Evolutionary conservation across 2,329 filamentous ascomycete species (phyloP).

Genomic region (Colletotrichum caudatum): DNA sequence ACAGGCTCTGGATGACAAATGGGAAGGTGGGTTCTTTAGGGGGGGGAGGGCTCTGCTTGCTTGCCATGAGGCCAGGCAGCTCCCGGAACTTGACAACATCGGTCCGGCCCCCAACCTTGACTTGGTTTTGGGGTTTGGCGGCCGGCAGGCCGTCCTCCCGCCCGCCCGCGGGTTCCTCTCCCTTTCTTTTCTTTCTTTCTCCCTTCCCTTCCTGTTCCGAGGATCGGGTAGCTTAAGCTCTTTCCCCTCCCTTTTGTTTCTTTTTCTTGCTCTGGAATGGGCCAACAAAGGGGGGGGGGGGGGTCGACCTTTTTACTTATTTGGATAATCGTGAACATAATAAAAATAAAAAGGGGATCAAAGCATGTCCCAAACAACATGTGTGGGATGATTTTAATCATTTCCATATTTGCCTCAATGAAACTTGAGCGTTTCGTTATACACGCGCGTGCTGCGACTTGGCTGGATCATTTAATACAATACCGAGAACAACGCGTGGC

Average conservation of each 20-base stretch:
- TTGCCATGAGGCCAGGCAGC: conserved; percentile 9
- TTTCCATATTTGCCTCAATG: too few relatives aligned
- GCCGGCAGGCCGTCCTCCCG: conserved; percentile 1
- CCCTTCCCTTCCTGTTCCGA: not conserved
- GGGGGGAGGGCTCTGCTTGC: not conserved
- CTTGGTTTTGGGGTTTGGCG: conserved; percentile 6
- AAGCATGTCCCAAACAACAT: not conserved
- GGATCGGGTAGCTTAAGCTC: not conserved
- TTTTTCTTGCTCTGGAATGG: not conserved
- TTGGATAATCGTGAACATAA: not conserved
- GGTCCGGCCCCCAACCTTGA: conserved; percentile 22
- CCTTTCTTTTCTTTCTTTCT: not conserved
- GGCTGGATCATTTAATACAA: not conserved
- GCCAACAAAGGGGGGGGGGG: not conserved
- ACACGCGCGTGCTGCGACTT: not conserved
- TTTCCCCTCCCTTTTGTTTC: not conserved
- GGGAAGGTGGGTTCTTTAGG: not conserved
- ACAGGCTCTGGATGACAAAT: not conserved
- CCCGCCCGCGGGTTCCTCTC: not conserved
- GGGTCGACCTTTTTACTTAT: not conserved
- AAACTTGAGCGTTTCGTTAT: not conserved
- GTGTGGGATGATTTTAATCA: not conserved
- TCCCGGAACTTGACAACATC: conserved; percentile 27
- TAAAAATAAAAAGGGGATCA: not conserved
- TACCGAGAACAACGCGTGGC: not conserved